A percentile compares a stretch with the other conserved stretches of the same genome.
phyloP scores from a whole-genome alignment of 2,329 filamentous ascomycete species.

The Fusarium armeniacum region DNA sequence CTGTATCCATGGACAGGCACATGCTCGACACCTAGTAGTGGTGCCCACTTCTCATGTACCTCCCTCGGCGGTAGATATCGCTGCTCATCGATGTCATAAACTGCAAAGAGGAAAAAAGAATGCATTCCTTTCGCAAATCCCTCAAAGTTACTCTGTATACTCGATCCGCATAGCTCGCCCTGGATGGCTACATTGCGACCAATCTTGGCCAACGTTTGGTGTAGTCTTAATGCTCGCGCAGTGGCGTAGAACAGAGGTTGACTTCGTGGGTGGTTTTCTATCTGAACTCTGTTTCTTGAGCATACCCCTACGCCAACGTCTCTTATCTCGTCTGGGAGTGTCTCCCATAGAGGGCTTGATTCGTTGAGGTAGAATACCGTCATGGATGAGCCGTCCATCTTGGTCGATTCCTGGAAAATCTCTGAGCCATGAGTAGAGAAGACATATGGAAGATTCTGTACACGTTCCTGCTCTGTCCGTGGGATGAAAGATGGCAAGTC shows the following conservation, averaged over 20 bases:
- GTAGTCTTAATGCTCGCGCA: conserved; percentile 26
- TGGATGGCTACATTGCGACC: conserved; percentile 44
- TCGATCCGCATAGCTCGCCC: conserved; percentile 47
- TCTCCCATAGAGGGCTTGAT: conserved; percentile 34
- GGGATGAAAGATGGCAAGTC: conserved; percentile 43
- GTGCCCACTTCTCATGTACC: conserved; percentile 49
- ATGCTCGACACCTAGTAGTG: conserved; percentile 51
- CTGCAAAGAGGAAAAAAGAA: conserved; percentile 54
- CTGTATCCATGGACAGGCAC: conserved; percentile 50
- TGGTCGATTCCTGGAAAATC: conserved; percentile 56
- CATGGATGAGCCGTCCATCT: conserved; percentile 58
- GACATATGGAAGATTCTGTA: conserved; percentile 43
- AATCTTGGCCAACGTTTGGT: conserved; percentile 20
- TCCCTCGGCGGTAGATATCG: conserved; percentile 48
- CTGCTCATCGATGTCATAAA: conserved; percentile 53
- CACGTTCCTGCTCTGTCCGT: conserved; percentile 46
- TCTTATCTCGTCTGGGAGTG: conserved; percentile 34
- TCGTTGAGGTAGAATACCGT: conserved; percentile 55
- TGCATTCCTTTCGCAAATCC: conserved; percentile 40
- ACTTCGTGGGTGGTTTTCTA: conserved; percentile 27
- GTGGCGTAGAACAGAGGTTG: conserved; percentile 38
- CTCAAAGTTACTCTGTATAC: conserved; percentile 45
- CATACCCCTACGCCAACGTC: conserved; percentile 39
- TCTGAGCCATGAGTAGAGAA: conserved; percentile 34
- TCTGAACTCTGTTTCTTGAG: conserved; percentile 43